Base-by-base conservation (phyloP, 2,329 filamentous ascomycete genomes). In the Botrytis hyacinthi region DNA sequence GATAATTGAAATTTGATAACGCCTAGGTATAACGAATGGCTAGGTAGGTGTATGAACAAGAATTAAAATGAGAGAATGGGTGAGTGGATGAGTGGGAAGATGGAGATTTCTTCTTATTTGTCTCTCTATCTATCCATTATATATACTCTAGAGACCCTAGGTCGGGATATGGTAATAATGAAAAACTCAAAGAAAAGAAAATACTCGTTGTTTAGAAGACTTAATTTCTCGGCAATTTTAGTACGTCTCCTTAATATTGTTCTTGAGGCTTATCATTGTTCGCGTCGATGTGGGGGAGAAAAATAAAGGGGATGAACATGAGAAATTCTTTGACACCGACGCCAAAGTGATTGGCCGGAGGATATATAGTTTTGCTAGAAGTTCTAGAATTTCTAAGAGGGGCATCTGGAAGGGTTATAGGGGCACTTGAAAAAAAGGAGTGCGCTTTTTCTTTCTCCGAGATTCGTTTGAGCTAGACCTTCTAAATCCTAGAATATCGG, bases 181-280 rank as follows among this genome's bases (percentile, higher is more conserved):
- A 61, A 61, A 32, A 12, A 2, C n/a, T 29, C 37, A 63, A 63
- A 44, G 37, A 44, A 62, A 61, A 35, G n/a, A 1, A 20, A 42
- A 42, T 20, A 29, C n/a, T 57, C n/a, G 7, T 40, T 40, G 26
- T 40, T 61, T 1, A n/a, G 16, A 7, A n/a, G 20, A 14, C n/a
- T 22, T 14, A n/a, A 22, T 57, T 32, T 42, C 48, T 68, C 66
- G 66, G 48, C 42, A 57, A 32, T 1, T 16, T 57, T 57, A 68
- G 66, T 22, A 3, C 5, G 0, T 68, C 66, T 68, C 48, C 48
- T 57, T 68, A 57, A 22, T 57, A 68, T 68, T 68, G 66, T 68
- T 68, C 48, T 7, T 4, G 18, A 10, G 60, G 35, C 60, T 40
- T 42, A 37, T 4, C 26, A 62, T 62, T 62, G 60, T 61, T 40